Base-by-base conservation (phyloP, 2,329 filamentous ascomycete genomes). In the Ophiostoma perfectum region DNA sequence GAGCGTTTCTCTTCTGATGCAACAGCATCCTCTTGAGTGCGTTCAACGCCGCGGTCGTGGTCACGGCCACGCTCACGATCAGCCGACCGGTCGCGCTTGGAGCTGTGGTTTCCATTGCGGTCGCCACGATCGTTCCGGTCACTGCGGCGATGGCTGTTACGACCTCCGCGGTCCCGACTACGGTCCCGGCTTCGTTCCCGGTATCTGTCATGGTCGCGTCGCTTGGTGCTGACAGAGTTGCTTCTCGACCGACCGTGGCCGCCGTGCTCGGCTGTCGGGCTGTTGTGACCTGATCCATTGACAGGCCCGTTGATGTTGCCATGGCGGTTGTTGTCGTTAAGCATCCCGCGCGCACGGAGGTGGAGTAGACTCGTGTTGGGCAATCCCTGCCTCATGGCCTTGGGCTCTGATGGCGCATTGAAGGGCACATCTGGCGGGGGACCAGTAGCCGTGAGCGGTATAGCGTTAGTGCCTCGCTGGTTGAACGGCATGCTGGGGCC, bases 361-460 rank as follows among this genome's bases (percentile, higher is more conserved):
- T 90, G 86, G 72, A 88, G 85, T 67, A 91, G 85, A 73, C 90
- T 91, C 69, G 89, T 93, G 77, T 96, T 96, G 66, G 91, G 90
- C 11, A 93, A 82, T 42, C 93, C 92, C 78, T 95, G 90, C 71
- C 94, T 86, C 92, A 98, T 96, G 18, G 95, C 95, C 79, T 95
- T 93, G 64, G 95, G 95, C 9, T 93, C 95, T 67, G 90, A 96
- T 41, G 95, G 95, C 41, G 95, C 95, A 79, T 84, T 92, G 79
- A 88, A 78, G 62, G 87, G 87, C 66, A 83, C 80, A 71, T 80
- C 79, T 0, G 60, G 38, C 39, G 69, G 62, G 2, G 38, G 65
- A 2, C 38, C 68, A 6, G 65, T 38, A 38, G 14, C 27, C 36
- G 55, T 41, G 58, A 62, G 62, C 41, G 60, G 39, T 18, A 64